Evolutionary conservation across 768 basidiomycete genomes (phyloP).

Genomic region (Termitomyces sp.): DNA sequence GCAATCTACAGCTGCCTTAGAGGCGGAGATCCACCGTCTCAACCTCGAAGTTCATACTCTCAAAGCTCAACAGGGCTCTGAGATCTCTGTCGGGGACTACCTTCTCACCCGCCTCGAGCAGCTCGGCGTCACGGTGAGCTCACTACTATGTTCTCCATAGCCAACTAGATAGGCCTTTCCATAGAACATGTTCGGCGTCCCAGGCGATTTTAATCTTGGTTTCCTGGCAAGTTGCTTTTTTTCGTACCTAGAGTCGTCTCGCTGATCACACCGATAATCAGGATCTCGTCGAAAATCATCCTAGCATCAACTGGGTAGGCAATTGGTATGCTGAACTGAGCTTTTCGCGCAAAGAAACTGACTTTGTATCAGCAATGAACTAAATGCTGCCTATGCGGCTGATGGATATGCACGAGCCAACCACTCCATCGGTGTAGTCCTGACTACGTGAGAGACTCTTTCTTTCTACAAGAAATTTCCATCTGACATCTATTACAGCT

Average conservation of each 20-base stretch:
- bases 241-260: not conserved
- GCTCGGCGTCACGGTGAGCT: not conserved
- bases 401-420: constrained; percentile 1
- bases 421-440: not conserved
- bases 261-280: not conserved
- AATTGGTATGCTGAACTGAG: not conserved
- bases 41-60: not conserved
- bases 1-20: not conserved
- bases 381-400: not conserved
- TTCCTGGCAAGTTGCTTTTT: not conserved
- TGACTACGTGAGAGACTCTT: not conserved
- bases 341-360: not conserved
- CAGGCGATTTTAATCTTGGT: not conserved
- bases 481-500: not conserved
- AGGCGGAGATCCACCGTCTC: not conserved
- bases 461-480: not conserved
- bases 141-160: too few species aligned
- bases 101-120: not conserved
- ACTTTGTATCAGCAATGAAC: not conserved
- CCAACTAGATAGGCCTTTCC: not conserved
- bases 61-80: not conserved
- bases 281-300: not conserved
- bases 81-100: not conserved
- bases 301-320: not conserved
- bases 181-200: not conserved